Base-by-base conservation (phyloP, 2,329 filamentous ascomycete species). In the Mariannaea elegans region DNA sequence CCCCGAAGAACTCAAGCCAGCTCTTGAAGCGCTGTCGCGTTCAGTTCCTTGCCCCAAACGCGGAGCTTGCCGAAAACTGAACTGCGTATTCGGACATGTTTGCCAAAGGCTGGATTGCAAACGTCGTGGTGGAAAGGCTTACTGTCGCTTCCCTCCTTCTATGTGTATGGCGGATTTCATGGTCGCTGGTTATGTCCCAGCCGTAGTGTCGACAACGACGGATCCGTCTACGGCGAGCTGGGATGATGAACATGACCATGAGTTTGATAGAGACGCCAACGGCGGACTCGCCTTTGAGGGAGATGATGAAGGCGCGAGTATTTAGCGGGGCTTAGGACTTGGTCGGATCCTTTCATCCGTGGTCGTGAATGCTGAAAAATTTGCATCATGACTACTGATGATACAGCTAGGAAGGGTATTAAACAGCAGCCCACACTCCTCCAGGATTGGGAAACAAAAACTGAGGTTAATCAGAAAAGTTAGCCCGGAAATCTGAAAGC, bases 51-150 rank as follows among this genome's bases (percentile, higher is more conserved):
- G 67, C 13, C 56, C 64, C 0, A 53, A 55, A 3, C 54, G 48
- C 3, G 65, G 67, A 13, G 27, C 8, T 7, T 70, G 65, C 39
- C 52, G 62, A 31, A 50, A 58, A 23, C 31, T 36, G 18, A 62
- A 56, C 13, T 70, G 67, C 24, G 58, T 65, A 4, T 53, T 56
- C 4, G 67, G 67, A 0, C 67, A 70, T 14, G 64, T 70, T 3
- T 70, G 67, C 21, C 67, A 70, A 39, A 56, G 60, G 14, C 19
- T 31, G 1, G 63, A 70, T 13, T 70, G 67, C 2, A 65, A 59
- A 7, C 59, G 66, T 2, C 57, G 65, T 8, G 65, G 67, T 0
- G 65, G 65, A 0, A 68, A 65, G 4, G 56, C 48, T 9, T 63
- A 57, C 23, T 69, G 67, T 7, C 63, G 66, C 1, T 69, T 69